Percentiles rank a stretch among this genome's conserved stretches.
Evolutionary conservation across 768 basidiomycete genomes (phyloP).

Genomic region (Arthromyces matolae): DNA sequence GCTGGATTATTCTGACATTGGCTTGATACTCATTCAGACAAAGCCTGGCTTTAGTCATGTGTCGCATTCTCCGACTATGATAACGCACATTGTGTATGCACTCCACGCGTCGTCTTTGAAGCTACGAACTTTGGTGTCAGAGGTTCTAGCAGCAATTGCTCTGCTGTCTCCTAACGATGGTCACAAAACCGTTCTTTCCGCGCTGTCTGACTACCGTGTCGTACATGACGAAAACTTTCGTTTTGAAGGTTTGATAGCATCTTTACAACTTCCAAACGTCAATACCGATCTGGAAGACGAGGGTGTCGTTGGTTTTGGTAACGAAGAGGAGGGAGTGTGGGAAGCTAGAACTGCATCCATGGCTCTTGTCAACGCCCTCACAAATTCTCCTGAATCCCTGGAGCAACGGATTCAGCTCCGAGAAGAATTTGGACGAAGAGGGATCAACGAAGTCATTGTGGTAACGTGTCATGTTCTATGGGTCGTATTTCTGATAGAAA

Average conservation of each 20-base stretch:
- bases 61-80: slow-evolving; percentile 55
- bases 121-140: slow-evolving; percentile 63
- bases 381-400: slow-evolving; percentile 68
- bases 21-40: slow-evolving; percentile 9
- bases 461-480: slow-evolving; percentile 46
- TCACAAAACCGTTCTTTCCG: slow-evolving; percentile 68
- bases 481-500: not conserved
- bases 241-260: slow-evolving; percentile 70
- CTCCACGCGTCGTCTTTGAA: slow-evolving; percentile 66
- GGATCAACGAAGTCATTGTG: slow-evolving; percentile 78
- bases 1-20: too few species aligned
- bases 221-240: slow-evolving; percentile 71
- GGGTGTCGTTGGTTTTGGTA: slow-evolving; percentile 30
- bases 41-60: slow-evolving; percentile 74
- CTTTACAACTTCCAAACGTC: slow-evolving; percentile 54
- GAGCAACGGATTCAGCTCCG: slow-evolving; percentile 77
- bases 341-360: slow-evolving; percentile 75
- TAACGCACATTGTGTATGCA: slow-evolving; percentile 71
- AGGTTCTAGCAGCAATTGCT: slow-evolving; percentile 83
- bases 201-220: slow-evolving; percentile 76
- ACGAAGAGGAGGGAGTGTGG: slow-evolving; percentile 72
- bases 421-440: slow-evolving; percentile 80
- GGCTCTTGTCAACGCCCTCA: slow-evolving; percentile 76
- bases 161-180: slow-evolving; percentile 69
- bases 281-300: slow-evolving; percentile 32